These are phyloP conservation scores for Solanum hybrid DNA, from an alignment of 305 asterid genomes.

Conservation along the genomic window DNA sequence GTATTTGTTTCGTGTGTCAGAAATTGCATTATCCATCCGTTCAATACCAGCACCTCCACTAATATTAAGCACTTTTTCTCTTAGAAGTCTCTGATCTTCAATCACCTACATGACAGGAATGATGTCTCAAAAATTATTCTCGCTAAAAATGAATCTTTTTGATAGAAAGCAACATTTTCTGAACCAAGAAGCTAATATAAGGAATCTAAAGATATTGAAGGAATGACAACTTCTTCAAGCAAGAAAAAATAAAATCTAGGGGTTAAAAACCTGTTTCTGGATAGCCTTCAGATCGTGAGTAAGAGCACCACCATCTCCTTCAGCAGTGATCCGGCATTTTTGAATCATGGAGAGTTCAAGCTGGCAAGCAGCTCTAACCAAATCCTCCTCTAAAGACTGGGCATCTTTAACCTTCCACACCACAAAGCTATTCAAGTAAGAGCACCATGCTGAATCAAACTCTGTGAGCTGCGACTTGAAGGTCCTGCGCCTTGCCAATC, in stretches of 20 bases:
- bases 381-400: conserved; percentile 68
- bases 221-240: neutral
- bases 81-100: conserved; percentile 70
- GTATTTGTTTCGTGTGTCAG: conserved; percentile 43
- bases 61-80: conserved; percentile 71
- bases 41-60: conserved; percentile 78
- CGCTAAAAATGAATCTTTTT: neutral
- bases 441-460: conserved; percentile 92
- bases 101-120: conserved; percentile 40
- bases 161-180: neutral
- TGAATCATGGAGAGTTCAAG: conserved; percentile 86
- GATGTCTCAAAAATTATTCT: neutral
- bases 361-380: conserved; percentile 90
- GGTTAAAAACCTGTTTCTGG: conserved; percentile 63
- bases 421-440: conserved; percentile 87
- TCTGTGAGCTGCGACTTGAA: conserved; percentile 67
- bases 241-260: neutral
- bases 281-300: conserved; percentile 81
- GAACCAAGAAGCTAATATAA: neutral
- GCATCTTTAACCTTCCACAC: conserved; percentile 96
- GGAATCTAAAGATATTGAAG: neutral
- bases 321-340: conserved; percentile 75
- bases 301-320: conserved; percentile 52
- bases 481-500: conserved; percentile 20
- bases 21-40: conserved; percentile 70